These are phyloP conservation scores for Cladosporium sp. DNA, from an alignment of 2,329 filamentous ascomycete species.

Conservation along the genomic window DNA sequence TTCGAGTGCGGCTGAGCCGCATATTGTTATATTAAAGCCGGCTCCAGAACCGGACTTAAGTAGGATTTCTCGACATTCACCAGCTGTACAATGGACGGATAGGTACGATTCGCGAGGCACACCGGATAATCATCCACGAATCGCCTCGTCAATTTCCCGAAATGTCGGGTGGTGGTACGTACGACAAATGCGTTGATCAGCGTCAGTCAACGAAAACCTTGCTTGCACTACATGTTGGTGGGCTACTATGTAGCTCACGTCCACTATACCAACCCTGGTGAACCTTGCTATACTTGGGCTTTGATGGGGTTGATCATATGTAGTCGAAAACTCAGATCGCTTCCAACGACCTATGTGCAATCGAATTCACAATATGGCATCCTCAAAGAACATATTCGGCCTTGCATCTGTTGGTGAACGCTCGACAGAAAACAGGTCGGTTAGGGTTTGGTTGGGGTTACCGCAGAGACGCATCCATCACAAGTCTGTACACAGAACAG, in stretches of 20 bases:
- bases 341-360: not conserved
- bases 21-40: constrained; percentile 2
- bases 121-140: not conserved
- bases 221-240: not conserved
- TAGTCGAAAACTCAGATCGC: not conserved
- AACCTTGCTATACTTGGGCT: not conserved
- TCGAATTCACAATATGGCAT: not conserved
- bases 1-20: constrained; percentile 4
- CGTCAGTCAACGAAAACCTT: not conserved
- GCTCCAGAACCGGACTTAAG: not conserved
- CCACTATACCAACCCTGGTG: not conserved
- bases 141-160: not conserved
- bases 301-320: not conserved
- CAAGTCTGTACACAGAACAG: not conserved
- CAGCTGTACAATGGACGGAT: not conserved
- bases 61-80: not conserved
- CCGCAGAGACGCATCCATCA: not conserved
- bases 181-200: not conserved
- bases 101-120: not conserved
- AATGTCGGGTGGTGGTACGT: not conserved
- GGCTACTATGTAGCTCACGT: too few species aligned
- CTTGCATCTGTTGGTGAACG: not conserved
- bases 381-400: not conserved
- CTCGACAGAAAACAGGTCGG: not conserved
- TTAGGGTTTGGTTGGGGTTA: not conserved